phyloP scores from a whole-genome alignment of 768 basidiomycete genomes.

The Mycena polygramma region DNA sequence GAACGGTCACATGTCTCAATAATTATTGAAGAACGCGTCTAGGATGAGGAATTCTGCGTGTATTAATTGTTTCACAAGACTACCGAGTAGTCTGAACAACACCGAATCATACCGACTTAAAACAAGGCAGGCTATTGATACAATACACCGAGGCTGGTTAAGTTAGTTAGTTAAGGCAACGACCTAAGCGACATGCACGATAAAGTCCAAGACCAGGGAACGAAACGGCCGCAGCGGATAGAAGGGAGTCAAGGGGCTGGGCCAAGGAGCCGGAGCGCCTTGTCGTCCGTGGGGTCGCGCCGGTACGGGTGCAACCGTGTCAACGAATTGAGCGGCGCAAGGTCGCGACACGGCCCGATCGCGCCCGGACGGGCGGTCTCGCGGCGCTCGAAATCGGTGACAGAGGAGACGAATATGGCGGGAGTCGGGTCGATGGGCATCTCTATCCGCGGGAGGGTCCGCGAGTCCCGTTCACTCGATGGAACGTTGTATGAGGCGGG shows the following conservation, averaged over 20 bases:
- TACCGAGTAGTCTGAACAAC: slow-evolving; percentile 11
- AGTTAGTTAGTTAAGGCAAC: slow-evolving; percentile 8
- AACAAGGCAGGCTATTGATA: slow-evolving; percentile 28
- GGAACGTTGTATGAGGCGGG: background rate
- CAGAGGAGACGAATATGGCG: slow-evolving; percentile 20
- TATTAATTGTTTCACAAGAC: slow-evolving; percentile 20
- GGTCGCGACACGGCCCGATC: slow-evolving; percentile 50
- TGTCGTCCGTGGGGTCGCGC: slow-evolving; percentile 74
- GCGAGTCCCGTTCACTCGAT: background rate
- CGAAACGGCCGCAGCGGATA: background rate
- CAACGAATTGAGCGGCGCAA: slow-evolving; percentile 71
- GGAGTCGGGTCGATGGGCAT: slow-evolving; percentile 36
- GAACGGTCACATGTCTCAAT: slow-evolving; percentile 1
- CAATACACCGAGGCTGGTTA: slow-evolving; percentile 23
- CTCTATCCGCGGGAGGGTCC: slow-evolving; percentile 26
- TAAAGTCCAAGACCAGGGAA: background rate
- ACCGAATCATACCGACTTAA: background rate
- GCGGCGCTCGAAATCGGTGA: slow-evolving; percentile 38
- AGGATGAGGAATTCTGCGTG: background rate
- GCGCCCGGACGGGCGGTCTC: slow-evolving; percentile 25
- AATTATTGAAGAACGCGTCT: too few relatives aligned
- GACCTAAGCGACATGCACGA: background rate
- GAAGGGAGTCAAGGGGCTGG: background rate
- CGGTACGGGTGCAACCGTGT: slow-evolving; percentile 68
- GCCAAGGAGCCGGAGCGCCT: slow-evolving; percentile 60